A percentile compares a stretch with the other conserved stretches of the same genome.
phyloP scores from a whole-genome alignment of 2,329 filamentous ascomycete genomes.

The Fusarium hainanense region DNA sequence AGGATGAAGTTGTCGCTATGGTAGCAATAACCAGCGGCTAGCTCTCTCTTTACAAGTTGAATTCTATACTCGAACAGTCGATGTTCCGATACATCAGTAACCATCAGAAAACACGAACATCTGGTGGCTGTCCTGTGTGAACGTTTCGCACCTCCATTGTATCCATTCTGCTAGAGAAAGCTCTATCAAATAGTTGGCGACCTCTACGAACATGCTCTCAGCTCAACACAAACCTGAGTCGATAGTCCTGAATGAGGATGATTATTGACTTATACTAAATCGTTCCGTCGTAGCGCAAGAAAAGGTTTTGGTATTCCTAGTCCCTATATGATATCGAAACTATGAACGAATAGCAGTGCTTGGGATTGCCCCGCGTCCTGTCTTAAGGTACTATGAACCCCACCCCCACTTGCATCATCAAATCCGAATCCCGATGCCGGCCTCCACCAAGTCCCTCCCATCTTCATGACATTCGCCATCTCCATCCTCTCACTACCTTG shows the following conservation, averaged over 20 bases:
- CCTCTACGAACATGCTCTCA: background rate
- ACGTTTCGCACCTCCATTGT: background rate
- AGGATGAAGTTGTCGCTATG: slow-evolving; percentile 1
- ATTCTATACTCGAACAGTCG: background rate
- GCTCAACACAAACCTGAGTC: background rate
- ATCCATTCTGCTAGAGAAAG: background rate
- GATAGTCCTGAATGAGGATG: no score
- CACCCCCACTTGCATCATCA: slow-evolving; percentile 33
- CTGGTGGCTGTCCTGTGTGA: background rate
- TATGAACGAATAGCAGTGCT: slow-evolving; percentile 16
- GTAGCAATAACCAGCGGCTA: slow-evolving; percentile 7
- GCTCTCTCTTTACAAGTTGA: background rate
- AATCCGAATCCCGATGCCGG: slow-evolving; percentile 19
- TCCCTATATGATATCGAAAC: background rate
- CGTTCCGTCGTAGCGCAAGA: no score
- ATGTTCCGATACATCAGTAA: background rate
- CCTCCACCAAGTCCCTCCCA: slow-evolving; percentile 14
- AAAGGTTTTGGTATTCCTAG: no score
- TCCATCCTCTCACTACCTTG: slow-evolving; percentile 5
- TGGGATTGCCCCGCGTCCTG: slow-evolving; percentile 28
- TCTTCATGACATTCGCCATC: background rate
- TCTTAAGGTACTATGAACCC: slow-evolving; percentile 15
- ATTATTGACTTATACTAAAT: no score
- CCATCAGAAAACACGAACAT: background rate
- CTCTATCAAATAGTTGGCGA: background rate